These are phyloP conservation scores for Fistulina hepatica DNA, from an alignment of 1,284 basidiomycete genomes.

Conservation along the genomic window DNA sequence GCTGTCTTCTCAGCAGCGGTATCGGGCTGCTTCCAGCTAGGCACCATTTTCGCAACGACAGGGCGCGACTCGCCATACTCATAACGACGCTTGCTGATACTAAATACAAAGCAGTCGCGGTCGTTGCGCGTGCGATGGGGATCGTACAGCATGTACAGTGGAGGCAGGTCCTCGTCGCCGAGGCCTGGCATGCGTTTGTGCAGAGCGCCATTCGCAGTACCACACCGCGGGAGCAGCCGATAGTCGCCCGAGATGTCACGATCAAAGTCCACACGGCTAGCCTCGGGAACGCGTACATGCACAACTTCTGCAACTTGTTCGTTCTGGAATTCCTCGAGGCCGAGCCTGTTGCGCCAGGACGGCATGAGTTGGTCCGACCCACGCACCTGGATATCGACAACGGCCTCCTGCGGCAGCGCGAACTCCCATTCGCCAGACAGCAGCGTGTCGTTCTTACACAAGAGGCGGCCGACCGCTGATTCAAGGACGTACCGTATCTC, in stretches of 20 bases:
- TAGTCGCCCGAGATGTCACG: conserved; percentile 77
- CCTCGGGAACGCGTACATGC: conserved; percentile 45
- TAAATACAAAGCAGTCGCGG: conserved; percentile 75
- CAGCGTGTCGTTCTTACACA: conserved; percentile 39
- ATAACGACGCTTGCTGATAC: conserved; percentile 63
- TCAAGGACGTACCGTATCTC: conserved; percentile 68
- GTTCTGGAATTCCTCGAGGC: conserved; percentile 59
- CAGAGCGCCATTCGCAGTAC: conserved; percentile 80
- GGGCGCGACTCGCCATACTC: conserved; percentile 76
- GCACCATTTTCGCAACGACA: conserved; percentile 57
- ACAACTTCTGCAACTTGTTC: conserved; percentile 61
- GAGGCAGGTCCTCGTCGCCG: conserved; percentile 39
- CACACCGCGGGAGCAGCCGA: conserved; percentile 73
- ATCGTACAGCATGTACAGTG: conserved; percentile 77
- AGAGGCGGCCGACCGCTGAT: conserved; percentile 71
- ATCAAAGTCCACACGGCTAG: conserved; percentile 50
- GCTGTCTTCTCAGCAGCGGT: conserved; percentile 37
- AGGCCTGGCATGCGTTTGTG: conserved; percentile 49
- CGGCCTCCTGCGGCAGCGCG: conserved; percentile 55
- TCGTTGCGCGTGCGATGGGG: conserved; percentile 71
- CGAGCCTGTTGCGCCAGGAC: conserved; percentile 78
- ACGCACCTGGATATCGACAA: conserved; percentile 49
- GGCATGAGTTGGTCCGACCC: conserved; percentile 67
- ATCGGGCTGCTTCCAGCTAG: conserved; percentile 68
- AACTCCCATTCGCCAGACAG: conserved; percentile 76